Base-by-base conservation (phyloP, 441 rosid species). In the Jatropha multifida region DNA sequence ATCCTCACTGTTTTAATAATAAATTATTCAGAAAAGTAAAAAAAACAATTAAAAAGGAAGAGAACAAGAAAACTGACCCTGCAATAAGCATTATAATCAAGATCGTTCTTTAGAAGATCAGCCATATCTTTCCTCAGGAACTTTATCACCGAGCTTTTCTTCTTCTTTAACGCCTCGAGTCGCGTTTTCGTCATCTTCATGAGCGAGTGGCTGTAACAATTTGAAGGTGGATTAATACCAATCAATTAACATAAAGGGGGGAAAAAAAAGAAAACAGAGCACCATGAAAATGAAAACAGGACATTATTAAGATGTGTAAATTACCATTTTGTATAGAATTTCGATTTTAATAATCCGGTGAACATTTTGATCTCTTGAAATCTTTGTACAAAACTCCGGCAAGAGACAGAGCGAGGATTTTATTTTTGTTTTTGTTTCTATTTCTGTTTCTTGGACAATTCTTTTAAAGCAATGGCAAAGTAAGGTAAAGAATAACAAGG, bases 81-180 rank as follows among this genome's bases (percentile, higher is more conserved):
- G 76, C 88, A 87, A 69, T 84, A 92, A 13, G 99, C 98, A 79
- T 89, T 87, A 79, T 83, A 74, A 82, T 90, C 91, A 74, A 85
- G 85, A 69, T 77, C 86, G 40, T 58, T 84, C 72, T 67, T 82
- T 66, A 95, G 90, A 71, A 95, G 98, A 63, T 90, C 97, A 40
- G 84, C 94, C 71, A 93, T 78, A 83, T 90, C 97, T 40, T 86
- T 88, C 85, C 83, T 92, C 84, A 92, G 67, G 78, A 77, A 90
- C 81, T 85, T 89, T 69, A 82, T 82, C 64, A 90, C 85, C 13
- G 91, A 81, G 66, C 44, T 75, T 79, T 88, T 91, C 88, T 86
- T 93, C 85, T 85, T 93, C 90, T 77, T 87, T 60, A 89, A 84
- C 38, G 84, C 44, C 46, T 92, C 98, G 1, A 95, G 70, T 61